Evolutionary conservation across 2,329 filamentous ascomycete genomes (phyloP).

Genomic region (Alternaria arborescens): DNA sequence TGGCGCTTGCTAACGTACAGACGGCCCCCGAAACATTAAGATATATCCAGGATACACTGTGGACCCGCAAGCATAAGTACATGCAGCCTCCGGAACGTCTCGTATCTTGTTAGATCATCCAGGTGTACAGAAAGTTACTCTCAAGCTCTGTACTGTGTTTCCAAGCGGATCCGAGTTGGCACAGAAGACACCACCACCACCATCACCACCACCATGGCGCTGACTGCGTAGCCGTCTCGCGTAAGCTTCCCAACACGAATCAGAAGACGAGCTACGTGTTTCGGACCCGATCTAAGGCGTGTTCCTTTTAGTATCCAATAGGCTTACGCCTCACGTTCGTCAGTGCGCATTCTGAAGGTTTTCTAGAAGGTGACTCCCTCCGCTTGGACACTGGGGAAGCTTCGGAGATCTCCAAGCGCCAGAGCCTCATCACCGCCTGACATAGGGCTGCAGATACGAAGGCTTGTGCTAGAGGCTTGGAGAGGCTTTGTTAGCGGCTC

Average conservation of each 20-base stretch:
- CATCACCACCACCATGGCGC: neutral
- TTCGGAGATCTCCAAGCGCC: neutral
- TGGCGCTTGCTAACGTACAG: neutral
- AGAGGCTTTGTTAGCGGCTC: neutral
- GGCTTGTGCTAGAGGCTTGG: neutral
- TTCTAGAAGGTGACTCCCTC: constrained; percentile 7
- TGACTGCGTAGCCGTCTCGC: constrained; percentile 1
- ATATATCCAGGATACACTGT: neutral
- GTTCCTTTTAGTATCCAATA: neutral
- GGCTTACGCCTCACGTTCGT: neutral
- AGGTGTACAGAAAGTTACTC: neutral
- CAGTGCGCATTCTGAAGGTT: neutral
- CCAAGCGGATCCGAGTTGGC: constrained; percentile 4
- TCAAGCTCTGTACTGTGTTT: neutral
- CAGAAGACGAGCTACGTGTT: neutral
- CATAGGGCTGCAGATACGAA: constrained; percentile 1
- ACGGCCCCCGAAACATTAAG: neutral
- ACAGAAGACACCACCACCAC: neutral
- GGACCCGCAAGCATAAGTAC: neutral
- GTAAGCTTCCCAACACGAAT: constrained; percentile 4
- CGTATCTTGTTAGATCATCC: neutral
- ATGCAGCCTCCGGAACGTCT: neutral
- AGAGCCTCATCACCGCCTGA: constrained; percentile 4
- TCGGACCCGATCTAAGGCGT: constrained; percentile 3
- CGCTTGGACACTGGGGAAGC: neutral